Base-by-base conservation (phyloP, 176 grass and related monocot species). In the Oryza coarctata region DNA sequence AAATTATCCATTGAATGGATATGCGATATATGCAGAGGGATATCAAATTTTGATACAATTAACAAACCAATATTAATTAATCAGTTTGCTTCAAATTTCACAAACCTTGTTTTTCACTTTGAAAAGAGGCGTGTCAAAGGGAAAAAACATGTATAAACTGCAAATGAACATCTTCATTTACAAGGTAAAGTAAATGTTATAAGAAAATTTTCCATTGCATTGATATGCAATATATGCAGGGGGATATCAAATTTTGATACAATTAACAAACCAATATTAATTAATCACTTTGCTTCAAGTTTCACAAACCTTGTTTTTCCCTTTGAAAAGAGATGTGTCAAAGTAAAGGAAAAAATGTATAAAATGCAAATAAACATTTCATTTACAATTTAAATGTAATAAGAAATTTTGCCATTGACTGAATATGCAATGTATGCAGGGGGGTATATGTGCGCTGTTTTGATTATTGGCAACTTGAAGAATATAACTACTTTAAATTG, bases 401-500 rank as follows among this genome's bases (percentile, higher is more conserved):
- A 31, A 1, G 20, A 25, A 9, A 60, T 60, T 25, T 17, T 38
- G 36, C 50, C 0, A 17, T 2, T 14, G 35, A 43, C 28, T 20
- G 9, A 4, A 52, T 82, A 76, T 77, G 45, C 5, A 0, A 15
- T 47, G n/a, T 47, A 44, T 22, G 36, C 9, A 13, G 6, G 7
- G 6, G 11, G 39, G 61, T 74, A 28, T 49, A 2, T 36, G 50
- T 47, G 50, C 0, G 6, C 3, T n/a, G n/a, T 50, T 77, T 35
- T 7, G 11, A n/a, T 68, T 44, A 29, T 47, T 14, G 9, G 15
- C 87, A 68, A 70, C 20, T 86, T 60, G 80, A 52, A 72, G 63
- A 60, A 86, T n/a, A 88, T 60, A 85, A 33, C 52, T 77, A 2
- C 77, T 81, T 65, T 20, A 31, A 18, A 43, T 84, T 52, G 32